phyloP scores from a whole-genome alignment of 768 basidiomycete genomes.

The Lactarius pseudohatsudake region DNA sequence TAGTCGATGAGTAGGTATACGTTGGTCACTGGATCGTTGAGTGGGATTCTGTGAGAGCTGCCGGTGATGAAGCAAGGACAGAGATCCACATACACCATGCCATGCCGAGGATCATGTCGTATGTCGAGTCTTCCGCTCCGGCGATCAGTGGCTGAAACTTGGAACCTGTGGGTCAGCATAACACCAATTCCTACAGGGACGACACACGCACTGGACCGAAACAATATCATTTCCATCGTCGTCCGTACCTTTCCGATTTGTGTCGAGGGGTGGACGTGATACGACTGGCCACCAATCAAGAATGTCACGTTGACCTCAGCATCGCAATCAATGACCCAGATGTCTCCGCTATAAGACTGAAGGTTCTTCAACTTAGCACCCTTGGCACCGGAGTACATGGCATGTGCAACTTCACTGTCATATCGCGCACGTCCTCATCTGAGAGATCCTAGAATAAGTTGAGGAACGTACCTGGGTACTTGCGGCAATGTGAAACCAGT shows the following conservation, averaged over 20 bases:
- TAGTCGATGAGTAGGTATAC: conserved; percentile 62
- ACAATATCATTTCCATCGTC: conserved; percentile 35
- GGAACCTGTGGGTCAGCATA: background rate
- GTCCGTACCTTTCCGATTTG: conserved; percentile 41
- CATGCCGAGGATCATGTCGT: conserved; percentile 72
- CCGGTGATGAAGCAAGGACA: background rate
- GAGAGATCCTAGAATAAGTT: background rate
- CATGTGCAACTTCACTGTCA: conserved; percentile 50
- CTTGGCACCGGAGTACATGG: conserved; percentile 55
- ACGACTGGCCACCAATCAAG: conserved; percentile 53
- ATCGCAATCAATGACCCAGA: conserved; percentile 64
- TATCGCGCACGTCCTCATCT: background rate
- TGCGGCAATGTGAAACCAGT: conserved; percentile 70
- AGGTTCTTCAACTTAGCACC: conserved; percentile 50
- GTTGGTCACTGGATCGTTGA: conserved; percentile 52
- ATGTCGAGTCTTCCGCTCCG: conserved; percentile 51
- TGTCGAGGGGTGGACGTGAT: conserved; percentile 69
- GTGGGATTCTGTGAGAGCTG: background rate
- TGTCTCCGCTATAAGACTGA: conserved; percentile 43
- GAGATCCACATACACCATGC: conserved; percentile 52
- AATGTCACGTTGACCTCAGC: conserved; percentile 66
- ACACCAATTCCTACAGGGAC: background rate
- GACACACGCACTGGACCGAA: conserved; percentile 35
- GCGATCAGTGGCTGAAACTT: conserved; percentile 69
- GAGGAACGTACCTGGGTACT: conserved; percentile 44